Base-by-base conservation (phyloP, 345 rosid genomes). In the Combretum micranthum region DNA sequence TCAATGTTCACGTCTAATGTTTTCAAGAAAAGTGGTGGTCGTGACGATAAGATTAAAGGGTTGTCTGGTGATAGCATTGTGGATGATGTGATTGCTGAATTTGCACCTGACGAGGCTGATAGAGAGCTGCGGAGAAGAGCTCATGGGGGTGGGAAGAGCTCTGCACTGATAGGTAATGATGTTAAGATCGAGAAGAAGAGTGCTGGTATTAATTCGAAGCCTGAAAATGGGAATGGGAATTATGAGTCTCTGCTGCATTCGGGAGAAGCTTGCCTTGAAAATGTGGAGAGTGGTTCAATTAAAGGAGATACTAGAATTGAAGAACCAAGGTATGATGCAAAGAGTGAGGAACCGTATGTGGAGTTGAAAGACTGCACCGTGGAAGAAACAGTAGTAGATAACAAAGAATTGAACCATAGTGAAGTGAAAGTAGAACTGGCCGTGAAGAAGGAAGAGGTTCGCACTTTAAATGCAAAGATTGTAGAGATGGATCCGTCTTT, bases 1-100 rank as follows among this genome's bases (percentile, higher is more conserved):
- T 69, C 97, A 1, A 81, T 89, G 90, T 85, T 93, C 59, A 82
- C 90, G 0, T 80, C 89, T 15, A 73, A 86, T 8, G 84, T 81
- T 64, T 93, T 85, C 59, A 87, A 74, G 61, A 89, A 77, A 73
- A 77, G 64, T 23, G 42, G 64, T 7, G 78, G 74, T 50, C 89
- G 83, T 67, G 77, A 80, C 44, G 86, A 80, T 66, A 88, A 79
- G 73, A 74, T 66, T 0, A 80, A 73, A 59, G 68, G 76, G 4
- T 42, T 67, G 16, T 75, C 74, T 44, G 74, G 75, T 44, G 96
- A 85, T 62, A 83, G 71, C 61, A 86, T 93, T 56, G 82, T 93
- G 37, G 90, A 93, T 50, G 86, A 83, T 61, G 82, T 83, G 16
- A 77, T 93, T 49, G 93, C 93, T 1, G 90, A 82, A 60, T 82